Conservation (phyloP, 768 basidiomycete species). For the Amanita rubescens region DNA sequence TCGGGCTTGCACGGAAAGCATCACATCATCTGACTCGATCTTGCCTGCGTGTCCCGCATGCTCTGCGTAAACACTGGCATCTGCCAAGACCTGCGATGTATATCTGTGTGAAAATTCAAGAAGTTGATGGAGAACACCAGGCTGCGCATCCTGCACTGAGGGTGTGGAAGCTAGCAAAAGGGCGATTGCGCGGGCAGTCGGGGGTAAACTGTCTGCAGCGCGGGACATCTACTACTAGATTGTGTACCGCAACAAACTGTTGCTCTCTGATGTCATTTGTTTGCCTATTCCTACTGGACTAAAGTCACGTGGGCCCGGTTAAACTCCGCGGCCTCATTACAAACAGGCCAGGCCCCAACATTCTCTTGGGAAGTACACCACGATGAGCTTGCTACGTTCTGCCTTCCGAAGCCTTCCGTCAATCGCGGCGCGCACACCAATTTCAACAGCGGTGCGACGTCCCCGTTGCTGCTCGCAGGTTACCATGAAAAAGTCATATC, state of each 20-base stretch:
- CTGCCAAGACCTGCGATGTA: slow-evolving; percentile 74
- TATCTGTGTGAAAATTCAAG: slow-evolving; percentile 85
- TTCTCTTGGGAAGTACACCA: slow-evolving; percentile 15
- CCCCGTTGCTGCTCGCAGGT: slow-evolving; percentile 55
- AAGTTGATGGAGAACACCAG: slow-evolving; percentile 79
- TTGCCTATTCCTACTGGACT: not conserved
- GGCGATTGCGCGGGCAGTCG: slow-evolving; percentile 80
- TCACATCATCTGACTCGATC: slow-evolving; percentile 77
- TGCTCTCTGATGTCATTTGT: slow-evolving; percentile 4
- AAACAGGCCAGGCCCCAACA: not conserved
- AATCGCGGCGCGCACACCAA: slow-evolving; percentile 36
- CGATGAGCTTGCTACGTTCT: slow-evolving; percentile 65
- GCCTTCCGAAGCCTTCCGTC: slow-evolving; percentile 44
- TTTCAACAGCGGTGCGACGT: slow-evolving; percentile 31
- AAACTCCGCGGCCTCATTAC: slow-evolving; percentile 7
- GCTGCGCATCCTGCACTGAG: slow-evolving; percentile 79
- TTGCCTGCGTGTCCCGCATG: slow-evolving; percentile 75
- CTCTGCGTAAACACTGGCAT: slow-evolving; percentile 83
- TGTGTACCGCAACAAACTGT: too few relatives aligned
- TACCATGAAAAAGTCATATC: slow-evolving; percentile 98
- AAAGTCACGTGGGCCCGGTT: not conserved
- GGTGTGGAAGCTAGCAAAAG: slow-evolving; percentile 79
- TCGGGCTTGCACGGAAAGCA: slow-evolving; percentile 77
- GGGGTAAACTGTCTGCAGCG: slow-evolving; percentile 63
- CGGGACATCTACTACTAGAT: slow-evolving; percentile 33